Evolutionary conservation across 805 yeast genomes (phyloP), one percentile per base, ranked within the genome.

Genomic region (Komagataella kurtzmanii): DNA sequence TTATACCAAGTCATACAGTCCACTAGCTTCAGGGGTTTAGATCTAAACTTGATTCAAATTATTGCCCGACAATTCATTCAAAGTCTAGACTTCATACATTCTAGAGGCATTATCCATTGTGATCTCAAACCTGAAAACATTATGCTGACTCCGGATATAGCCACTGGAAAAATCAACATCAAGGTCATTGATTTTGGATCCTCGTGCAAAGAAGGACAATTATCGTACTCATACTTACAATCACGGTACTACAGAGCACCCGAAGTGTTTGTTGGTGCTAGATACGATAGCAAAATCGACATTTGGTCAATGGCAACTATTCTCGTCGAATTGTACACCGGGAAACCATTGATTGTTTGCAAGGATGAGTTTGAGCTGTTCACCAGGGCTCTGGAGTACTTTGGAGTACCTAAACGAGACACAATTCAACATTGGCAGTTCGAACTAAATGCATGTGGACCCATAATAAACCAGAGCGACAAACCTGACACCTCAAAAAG

Each of bases 251-350:
- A 85, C 60, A 65, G 95, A 50, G 88, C 93, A 0, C 95, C 95
- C 0, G 95, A 85, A 60, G 83, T 85, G 4, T 66, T 82, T 8
- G 52, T 85, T 3, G 93, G 91, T 1, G 76, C 85, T 8, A 68
- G 79, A 40, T 85, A 84, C 58, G 62, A 69, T 54, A 62, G 64
- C n/a, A 72, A 67, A 56, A 77, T 79, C 44, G 83, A 78, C 57
- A 68, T 91, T 81, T 93, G 99, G 99, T 91, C 98, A 0, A 70
- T 90, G 47, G 99, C 96, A 0, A 86, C 97, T 63, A 88, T 93
- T 50, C 79, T 88, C 40, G 95, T 93, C 1, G 99, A 93, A 65
- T 69, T 91, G 49, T 90, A 85, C 58, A 73, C 56, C 58, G 83
- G 83, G 56, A 70, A 30, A 54, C 78, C 65, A 0, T 54, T 77